Conservation (phyloP, 768 basidiomycete genomes). For the Trametes cubensis region DNA sequence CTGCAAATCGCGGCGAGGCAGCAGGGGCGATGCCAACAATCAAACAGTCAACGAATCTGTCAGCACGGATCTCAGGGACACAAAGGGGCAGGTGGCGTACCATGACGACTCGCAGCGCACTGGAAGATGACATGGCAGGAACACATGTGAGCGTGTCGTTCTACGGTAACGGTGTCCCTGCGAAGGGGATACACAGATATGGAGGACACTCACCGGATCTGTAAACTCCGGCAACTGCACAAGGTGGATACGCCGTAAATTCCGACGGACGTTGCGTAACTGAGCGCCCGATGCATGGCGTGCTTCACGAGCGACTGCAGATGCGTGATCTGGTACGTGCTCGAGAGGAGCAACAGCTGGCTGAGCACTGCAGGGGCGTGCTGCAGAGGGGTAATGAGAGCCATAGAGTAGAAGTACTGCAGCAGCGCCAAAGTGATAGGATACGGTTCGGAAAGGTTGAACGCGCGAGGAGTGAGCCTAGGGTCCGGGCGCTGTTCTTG, state of each 20-base stretch:
- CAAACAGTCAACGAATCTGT: conserved; percentile 16
- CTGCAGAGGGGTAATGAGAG: conserved; percentile 88
- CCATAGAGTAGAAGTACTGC: conserved; percentile 91
- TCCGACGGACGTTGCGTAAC: conserved; percentile 83
- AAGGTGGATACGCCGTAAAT: conserved; percentile 96
- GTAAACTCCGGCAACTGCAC: conserved; percentile 84
- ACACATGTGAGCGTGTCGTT: neutral
- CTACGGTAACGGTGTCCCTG: conserved; percentile 14
- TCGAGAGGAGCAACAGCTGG: conserved; percentile 81
- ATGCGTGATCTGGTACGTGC: conserved; percentile 78
- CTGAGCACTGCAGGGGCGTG: conserved; percentile 88
- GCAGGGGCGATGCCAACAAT: conserved; percentile 18
- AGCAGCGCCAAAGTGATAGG: conserved; percentile 85
- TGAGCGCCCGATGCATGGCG: conserved; percentile 88
- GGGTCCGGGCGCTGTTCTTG: conserved; percentile 70
- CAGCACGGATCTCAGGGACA: conserved; percentile 7
- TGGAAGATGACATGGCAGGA: conserved; percentile 32
- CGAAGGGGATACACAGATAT: conserved; percentile 1
- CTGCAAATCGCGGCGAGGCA: conserved; percentile 40
- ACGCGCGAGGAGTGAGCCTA: conserved; percentile 74
- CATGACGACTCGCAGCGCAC: conserved; percentile 84
- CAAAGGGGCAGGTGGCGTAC: conserved; percentile 42
- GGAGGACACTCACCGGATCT: conserved; percentile 68
- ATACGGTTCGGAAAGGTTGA: conserved; percentile 87
- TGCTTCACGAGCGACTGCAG: conserved; percentile 84